Evolutionary conservation across 208 protist species (phyloP).

Genomic region (Acanthamoeba royreba): DNA sequence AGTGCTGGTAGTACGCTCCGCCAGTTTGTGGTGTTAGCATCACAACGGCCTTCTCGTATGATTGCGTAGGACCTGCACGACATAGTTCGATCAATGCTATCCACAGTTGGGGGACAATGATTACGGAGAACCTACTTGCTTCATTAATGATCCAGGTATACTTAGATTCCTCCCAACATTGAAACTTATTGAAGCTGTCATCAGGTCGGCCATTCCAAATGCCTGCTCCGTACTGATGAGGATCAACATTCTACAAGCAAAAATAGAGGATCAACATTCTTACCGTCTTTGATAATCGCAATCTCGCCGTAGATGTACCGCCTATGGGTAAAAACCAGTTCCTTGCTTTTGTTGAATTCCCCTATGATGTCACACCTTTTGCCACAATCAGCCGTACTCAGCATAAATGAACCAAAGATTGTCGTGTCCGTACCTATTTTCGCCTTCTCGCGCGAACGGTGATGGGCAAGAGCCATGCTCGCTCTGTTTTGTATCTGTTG

Average conservation of each 20-base stretch:
- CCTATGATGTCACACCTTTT: neutral
- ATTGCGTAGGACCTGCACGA: too few species aligned
- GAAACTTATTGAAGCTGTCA: neutral
- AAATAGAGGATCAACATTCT: neutral
- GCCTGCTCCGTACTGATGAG: too few species aligned
- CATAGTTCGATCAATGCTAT: too few species aligned
- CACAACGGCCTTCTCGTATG: neutral
- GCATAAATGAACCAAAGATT: too few species aligned
- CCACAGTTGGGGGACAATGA: too few species aligned
- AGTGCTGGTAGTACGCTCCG: neutral
- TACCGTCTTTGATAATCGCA: neutral
- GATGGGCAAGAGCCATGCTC: neutral
- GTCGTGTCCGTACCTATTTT: neutral
- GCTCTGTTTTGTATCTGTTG: neutral
- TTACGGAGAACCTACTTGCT: too few species aligned
- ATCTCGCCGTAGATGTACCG: neutral
- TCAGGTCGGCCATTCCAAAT: neutral
- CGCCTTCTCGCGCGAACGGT: neutral
- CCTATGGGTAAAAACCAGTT: neutral
- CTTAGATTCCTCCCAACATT: neutral
- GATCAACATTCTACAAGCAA: too few species aligned
- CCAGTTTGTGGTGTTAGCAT: neutral
- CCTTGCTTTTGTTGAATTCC: neutral
- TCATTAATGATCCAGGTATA: neutral
- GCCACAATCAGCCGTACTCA: neutral